Base-by-base conservation (phyloP, 305 asterid species). In the Fraxinus sp. region DNA sequence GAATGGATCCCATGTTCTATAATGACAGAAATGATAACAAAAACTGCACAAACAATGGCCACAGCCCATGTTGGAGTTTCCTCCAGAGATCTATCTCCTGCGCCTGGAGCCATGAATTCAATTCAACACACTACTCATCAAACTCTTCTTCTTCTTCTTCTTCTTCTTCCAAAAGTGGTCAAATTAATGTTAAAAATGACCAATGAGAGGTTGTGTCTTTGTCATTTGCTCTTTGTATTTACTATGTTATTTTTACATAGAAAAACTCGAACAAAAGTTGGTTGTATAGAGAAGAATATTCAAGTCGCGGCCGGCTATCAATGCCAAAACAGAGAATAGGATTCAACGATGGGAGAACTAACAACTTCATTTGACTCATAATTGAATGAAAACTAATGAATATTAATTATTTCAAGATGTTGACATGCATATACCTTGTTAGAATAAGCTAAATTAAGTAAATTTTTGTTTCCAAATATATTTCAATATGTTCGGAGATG, bases 41-140 rank as follows among this genome's bases (percentile, higher is more conserved):
- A 89, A 8, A 89, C 86, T 0, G 94, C 91, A 55, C 91, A 90
- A 33, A 93, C 95, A 30, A 85, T 80, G 28, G 97, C 97, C 44
- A 93, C 91, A 16, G 95, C 91, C 97, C 97, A 93, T 1, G 97
- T 91, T 3, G 97, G 89, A 68, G 97, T 93, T 77, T 89, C 91
- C 73, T 93, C 87, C 30, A 93, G 89, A 22, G 97, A 80, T 30
- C 91, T 81, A 1, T 86, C 92, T 64, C 85, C 87, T 13, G 91
- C 71, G 6, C 84, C 85, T 30, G 79, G 91, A 79, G 90, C 94
- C 93, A 90, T 90, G 36, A 46, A 76, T 76, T 33, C 52, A 22
- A 33, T 32, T 1, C 18, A 9, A 78, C 39, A 55, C 3, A 5
- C 64, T 55, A 55, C 22, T 55, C 64, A 55, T 55, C 64, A 55